Base-by-base conservation (phyloP, 345 rosid species). In the Citrus hindsii region DNA sequence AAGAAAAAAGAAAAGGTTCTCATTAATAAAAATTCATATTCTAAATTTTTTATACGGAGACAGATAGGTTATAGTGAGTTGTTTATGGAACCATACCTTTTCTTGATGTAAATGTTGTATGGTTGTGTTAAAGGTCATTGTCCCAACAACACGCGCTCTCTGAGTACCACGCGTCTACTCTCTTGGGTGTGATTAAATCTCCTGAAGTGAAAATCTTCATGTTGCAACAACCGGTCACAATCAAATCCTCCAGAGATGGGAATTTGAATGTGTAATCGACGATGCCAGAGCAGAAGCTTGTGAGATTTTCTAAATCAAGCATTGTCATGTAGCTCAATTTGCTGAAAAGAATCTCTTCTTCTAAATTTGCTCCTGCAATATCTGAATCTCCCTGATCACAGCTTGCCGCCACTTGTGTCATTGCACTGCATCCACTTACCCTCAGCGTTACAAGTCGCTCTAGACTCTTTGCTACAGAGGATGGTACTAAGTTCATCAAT, bases 401-500 rank as follows among this genome's bases (percentile, higher is more conserved):
- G 48, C 64, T 56, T 33, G 5, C 35, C 25, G 60, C 48, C 18
- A 59, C 55, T 73, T 37, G 55, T 4, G 14, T 73, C 30, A 53
- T 18, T 21, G 9, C 9, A 27, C 0, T 4, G 38, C 74, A 71
- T 5, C 3, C 33, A 2, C 4, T 0, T 71, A 71, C 35, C n/a
- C 0, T 16, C 77, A 80, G 7, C 3, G 2, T 2, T 10, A 9
- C 37, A 4, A 81, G 42, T 0, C 60, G 63, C 65, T 30, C 70
- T 56, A 80, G 38, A 60, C 70, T 74, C 62, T 48, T 71, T 25
- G 70, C 76, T 27, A 37, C 38, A 21, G 56, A 74, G 25, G 65
- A 25, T 80, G 82, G 13, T n/a, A 80, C 25, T n/a, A 80, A 32
- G 25, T 48, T 60, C 32, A 5, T n/a, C 37, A 80, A 13, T 46